Conservation (phyloP, 2,329 filamentous ascomycete genomes). For the Acephala macrosclerotiorum region DNA sequence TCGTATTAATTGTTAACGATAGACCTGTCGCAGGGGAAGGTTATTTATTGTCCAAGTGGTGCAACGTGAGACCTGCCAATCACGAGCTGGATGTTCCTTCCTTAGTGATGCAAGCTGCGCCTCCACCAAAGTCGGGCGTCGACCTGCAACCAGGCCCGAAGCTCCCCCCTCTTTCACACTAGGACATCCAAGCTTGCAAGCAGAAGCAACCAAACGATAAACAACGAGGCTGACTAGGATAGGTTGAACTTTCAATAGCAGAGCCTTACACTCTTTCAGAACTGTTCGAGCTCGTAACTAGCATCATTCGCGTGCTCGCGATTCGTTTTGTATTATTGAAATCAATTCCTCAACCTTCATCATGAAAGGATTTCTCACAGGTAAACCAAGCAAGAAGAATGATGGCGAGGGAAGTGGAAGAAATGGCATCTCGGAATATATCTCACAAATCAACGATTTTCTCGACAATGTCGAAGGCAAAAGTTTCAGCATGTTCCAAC, state of each 20-base stretch:
- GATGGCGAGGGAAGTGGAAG: background rate
- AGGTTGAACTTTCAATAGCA: background rate
- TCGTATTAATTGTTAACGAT: background rate
- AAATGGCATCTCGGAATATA: background rate
- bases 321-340: background rate
- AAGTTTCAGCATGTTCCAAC: background rate
- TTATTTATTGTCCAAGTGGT: background rate
- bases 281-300: background rate
- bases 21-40: background rate
- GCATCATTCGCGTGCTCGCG: background rate
- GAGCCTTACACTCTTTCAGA: conserved; percentile 3
- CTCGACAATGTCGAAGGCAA: conserved; percentile 8
- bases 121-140: conserved; percentile 3
- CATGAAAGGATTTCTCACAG: background rate
- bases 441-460: conserved; percentile 10
- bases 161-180: conserved; percentile 5
- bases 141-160: conserved; percentile 7
- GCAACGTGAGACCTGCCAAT: conserved; percentile 5
- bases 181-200: conserved; percentile 1
- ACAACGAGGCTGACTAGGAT: background rate
- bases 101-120: background rate
- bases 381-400: background rate
- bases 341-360: background rate
- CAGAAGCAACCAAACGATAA: conserved; percentile 4
- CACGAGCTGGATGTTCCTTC: background rate